Conservation (phyloP, 345 rosid genomes). For the Gossypium anomalum region DNA sequence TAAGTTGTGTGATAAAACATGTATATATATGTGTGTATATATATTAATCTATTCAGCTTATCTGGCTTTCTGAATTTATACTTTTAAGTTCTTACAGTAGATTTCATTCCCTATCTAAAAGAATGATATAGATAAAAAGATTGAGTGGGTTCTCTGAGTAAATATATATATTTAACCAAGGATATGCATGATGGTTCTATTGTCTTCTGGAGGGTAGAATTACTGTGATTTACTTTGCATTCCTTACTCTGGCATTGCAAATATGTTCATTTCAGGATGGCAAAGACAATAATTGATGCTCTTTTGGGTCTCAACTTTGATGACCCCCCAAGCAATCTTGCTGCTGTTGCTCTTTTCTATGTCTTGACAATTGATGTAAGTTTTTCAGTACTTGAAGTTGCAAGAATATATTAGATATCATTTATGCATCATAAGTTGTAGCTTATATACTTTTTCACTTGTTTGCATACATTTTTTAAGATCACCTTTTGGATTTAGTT, state of each 20-base stretch:
- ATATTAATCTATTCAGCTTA: background rate
- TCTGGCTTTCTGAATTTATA: background rate
- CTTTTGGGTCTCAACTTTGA: slow-evolving; percentile 74
- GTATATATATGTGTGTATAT: background rate
- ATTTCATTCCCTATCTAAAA: background rate
- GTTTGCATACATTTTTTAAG: background rate
- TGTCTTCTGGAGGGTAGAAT: slow-evolving; percentile 7
- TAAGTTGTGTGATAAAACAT: background rate
- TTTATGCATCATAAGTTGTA: background rate
- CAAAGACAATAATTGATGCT: slow-evolving; percentile 68
- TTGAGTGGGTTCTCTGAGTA: background rate
- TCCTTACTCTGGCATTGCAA: slow-evolving; percentile 7
- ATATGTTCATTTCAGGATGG: slow-evolving; percentile 53
- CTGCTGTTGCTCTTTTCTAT: slow-evolving; percentile 75
- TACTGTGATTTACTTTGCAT: background rate
- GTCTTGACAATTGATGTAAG: slow-evolving; percentile 79
- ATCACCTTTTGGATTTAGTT: background rate
- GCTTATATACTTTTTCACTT: background rate
- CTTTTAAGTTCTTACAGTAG: background rate
- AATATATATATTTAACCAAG: background rate
- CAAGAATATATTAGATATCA: background rate
- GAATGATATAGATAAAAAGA: background rate
- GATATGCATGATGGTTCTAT: background rate
- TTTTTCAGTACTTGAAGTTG: slow-evolving; percentile 10
- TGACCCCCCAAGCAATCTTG: slow-evolving; percentile 73